Evolutionary conservation across 306 rosid genomes (phyloP), one percentile per base, ranked within the genome.

Genomic region (Trifolium repens): DNA sequence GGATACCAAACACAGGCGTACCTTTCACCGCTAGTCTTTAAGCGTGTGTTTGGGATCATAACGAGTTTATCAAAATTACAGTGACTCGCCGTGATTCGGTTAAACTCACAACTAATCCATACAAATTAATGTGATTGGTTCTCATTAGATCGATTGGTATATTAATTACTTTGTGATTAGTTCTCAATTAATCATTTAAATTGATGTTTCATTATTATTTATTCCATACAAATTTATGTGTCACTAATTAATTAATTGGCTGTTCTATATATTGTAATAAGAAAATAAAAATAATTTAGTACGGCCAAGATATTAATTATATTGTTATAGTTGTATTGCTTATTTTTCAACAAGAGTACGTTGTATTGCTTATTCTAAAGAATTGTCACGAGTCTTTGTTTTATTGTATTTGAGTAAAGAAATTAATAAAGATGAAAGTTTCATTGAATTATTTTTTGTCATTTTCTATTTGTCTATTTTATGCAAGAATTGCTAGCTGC

Each of bases 1-100:
- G 97, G 97, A 57, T 92, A 73, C 82, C 89, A 0, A 77, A n/a
- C 4, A 85, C 97, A 1, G 72, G 78, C 2, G 93, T 92, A 12
- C 97, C 96, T 40, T 92, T 88, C 75, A 84, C 96, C 2, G 30
- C 89, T 0, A 84, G 87, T 0, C 89, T 92, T 4, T 91, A 13
- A 26, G 4, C 5, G n/a, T 0, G 12, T 58, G 9, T 11, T 11
- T 26, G 64, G 61, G 9, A 55, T 22, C 7, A 0, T 12, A n/a
- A 5, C 12, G 61, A 9, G 7, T 55, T 55, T 9, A 55, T 19
- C 32, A 22, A 2, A 55, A 55, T 54, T 14, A 19, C 1, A 19
- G 12, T 54, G 6, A 19, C 6, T 46, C 9, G 9, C 2, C 9
- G 12, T 54, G 7, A 22, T 9, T 55, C 1, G 4, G 15, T 22